Evolutionary conservation across 495 filamentous ascomycete genomes (phyloP), one percentile per base, ranked within the genome.

Genomic region (Podospora conica): DNA sequence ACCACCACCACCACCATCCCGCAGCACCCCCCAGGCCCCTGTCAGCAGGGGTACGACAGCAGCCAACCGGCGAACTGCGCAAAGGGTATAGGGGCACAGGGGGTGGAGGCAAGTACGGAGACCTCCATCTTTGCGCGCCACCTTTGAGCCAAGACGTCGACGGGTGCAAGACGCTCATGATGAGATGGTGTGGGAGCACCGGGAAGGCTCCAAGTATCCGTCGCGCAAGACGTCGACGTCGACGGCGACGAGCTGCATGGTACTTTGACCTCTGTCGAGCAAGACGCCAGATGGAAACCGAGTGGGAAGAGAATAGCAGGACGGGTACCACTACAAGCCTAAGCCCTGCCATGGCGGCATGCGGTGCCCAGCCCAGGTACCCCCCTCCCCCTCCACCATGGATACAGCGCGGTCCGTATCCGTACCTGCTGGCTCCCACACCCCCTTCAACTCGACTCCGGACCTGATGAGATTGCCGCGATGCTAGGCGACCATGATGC

Each of bases 21-120:
- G 40, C 40, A 48, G 40, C 40, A 48, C 40, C 15, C 33, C 7
- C 59, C 22, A 7, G 48, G 58, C 64, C 74, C 72, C 65, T 69
- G 68, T 70, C 70, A 69, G 68, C 63, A 60, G 64, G 60, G 55
- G 60, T 66, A 33, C 65, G 31, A 60, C 27, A 48, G 18, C 15
- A 48, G 40, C 40, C 40, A 48, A 48, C 40, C 40, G 40, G 40
- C 40, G 40, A 48, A 48, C 40, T 48, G 40, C 40, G 40, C 40
- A 48, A 48, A 48, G 40, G 29, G 63, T 54, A 69, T 58, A 65
- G 73, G 63, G 48, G 56, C 62, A 54, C 24, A n/a, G n/a, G 40
- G 40, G 40, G 40, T 48, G 15, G 7, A n/a, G 7, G 15, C 5
- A 48, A n/a, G 40, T 48, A 48, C 40, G 40, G 40, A 48, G 40